Percentiles rank a stretch among this genome's conserved stretches.
Conservation (phyloP, 495 filamentous ascomycete species). For the Ascobolus immersus region DNA sequence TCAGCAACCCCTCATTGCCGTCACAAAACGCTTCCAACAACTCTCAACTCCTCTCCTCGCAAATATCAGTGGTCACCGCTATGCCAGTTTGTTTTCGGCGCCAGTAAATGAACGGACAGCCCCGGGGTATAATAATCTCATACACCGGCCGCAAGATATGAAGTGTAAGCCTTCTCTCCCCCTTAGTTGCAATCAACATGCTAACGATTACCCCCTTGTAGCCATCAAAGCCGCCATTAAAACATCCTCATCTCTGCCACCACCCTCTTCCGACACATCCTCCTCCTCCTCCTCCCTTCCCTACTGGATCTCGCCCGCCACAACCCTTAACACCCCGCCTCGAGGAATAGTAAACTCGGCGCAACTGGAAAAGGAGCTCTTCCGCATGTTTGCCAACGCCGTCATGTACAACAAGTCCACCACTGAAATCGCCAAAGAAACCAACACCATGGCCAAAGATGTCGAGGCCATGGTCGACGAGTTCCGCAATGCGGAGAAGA, state of each 20-base stretch:
- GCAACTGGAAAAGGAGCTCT: constrained; percentile 84
- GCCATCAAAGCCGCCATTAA: constrained; percentile 50
- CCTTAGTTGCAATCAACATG: background rate
- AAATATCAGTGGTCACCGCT: constrained; percentile 59
- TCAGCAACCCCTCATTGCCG: constrained; percentile 15
- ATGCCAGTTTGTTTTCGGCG: constrained; percentile 63
- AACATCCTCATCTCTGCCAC: constrained; percentile 17
- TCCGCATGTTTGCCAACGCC: constrained; percentile 90
- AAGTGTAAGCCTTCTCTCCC: constrained; percentile 24
- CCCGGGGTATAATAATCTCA: constrained; percentile 65
- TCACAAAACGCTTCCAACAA: constrained; percentile 15
- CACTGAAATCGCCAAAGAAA: constrained; percentile 15
- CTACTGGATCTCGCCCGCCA: constrained; percentile 38
- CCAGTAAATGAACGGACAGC: constrained; percentile 66
- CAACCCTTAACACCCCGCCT: constrained; percentile 48
- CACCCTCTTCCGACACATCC: constrained; percentile 41
- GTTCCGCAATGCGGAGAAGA: constrained; percentile 17
- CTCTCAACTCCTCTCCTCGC: constrained; percentile 44
- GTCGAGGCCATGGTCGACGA: constrained; percentile 29
- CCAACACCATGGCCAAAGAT: constrained; percentile 14
- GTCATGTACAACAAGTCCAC: constrained; percentile 64
- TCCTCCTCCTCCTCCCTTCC: constrained; percentile 26
- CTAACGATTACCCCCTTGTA: constrained; percentile 3
- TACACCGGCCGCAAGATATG: constrained; percentile 67
- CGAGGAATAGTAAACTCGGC: constrained; percentile 81